A percentile compares a stretch with the other conserved stretches of the same genome.
These are phyloP conservation scores for Trichosanthes cucumerina DNA, from an alignment of 306 rosid genomes.

Conservation along the genomic window DNA sequence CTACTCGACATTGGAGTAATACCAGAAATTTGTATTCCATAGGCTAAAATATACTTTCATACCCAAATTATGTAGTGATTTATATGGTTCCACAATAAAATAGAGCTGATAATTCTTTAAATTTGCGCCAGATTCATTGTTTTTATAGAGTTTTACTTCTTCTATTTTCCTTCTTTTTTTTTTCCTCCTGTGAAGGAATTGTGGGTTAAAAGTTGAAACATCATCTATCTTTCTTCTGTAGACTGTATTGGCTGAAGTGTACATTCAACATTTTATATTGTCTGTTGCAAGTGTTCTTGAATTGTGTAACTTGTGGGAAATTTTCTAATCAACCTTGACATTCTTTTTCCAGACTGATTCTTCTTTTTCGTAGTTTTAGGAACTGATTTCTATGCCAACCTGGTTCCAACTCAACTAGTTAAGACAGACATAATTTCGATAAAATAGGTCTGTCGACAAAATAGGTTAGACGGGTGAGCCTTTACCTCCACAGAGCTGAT, in stretches of 20 bases:
- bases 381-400: too few species aligned
- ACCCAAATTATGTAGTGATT: not conserved
- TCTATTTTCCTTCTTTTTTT: not conserved
- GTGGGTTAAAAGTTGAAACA: not conserved
- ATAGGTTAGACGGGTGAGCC: not conserved
- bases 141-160: slow-evolving; percentile 1
- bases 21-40: not conserved
- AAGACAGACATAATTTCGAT: too few species aligned
- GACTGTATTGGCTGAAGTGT: slow-evolving; percentile 1
- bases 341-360: not conserved
- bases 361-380: not conserved
- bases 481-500: not conserved
- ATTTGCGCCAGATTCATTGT: not conserved
- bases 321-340: not conserved
- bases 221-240: not conserved
- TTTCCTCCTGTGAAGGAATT: not conserved
- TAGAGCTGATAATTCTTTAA: not conserved
- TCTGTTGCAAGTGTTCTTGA: not conserved
- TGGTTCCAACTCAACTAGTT: too few species aligned
- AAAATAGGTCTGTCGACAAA: not conserved
- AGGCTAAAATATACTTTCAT: not conserved
- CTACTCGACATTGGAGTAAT: not conserved
- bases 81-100: not conserved
- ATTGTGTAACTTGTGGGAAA: not conserved
- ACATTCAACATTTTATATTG: not conserved